Conservation (phyloP, 306 rosid species). For the Cyclanthera cordifolia region DNA sequence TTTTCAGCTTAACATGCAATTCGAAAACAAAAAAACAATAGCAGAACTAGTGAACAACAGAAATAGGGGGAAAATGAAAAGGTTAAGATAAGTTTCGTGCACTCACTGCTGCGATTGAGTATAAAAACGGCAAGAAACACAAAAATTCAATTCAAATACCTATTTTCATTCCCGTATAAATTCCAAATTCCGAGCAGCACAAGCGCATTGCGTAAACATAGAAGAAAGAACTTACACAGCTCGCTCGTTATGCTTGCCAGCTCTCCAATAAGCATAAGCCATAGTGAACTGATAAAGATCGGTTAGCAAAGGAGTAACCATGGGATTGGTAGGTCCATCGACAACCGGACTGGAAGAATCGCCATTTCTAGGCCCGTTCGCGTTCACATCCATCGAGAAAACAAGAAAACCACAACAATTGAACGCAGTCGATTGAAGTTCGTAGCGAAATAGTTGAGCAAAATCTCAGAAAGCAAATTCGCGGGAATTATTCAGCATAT, state of each 20-base stretch:
- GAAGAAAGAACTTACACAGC: slow-evolving; percentile 56
- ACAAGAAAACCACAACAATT: slow-evolving; percentile 18
- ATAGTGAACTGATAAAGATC: slow-evolving; percentile 98
- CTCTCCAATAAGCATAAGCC: slow-evolving; percentile 99
- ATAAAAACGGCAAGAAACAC: background rate
- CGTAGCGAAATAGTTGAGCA: background rate
- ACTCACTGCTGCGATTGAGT: background rate
- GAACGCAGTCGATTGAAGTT: background rate
- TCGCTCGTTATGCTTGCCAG: slow-evolving; percentile 88
- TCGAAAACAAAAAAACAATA: background rate
- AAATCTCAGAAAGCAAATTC: background rate
- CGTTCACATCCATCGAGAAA: slow-evolving; percentile 35
- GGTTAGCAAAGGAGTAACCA: slow-evolving; percentile 93
- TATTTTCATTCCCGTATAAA: background rate
- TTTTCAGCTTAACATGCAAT: background rate
- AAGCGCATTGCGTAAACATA: background rate
- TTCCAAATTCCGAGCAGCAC: slow-evolving; percentile 15
- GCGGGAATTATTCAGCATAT: background rate
- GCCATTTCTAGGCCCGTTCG: slow-evolving; percentile 39
- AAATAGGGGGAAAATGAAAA: background rate
- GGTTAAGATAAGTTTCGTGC: background rate
- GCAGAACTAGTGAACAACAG: background rate
- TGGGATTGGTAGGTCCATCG: slow-evolving; percentile 70
- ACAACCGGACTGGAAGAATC: slow-evolving; percentile 25
- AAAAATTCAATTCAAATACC: background rate